Evolutionary conservation across 2,329 filamentous ascomycete genomes (phyloP).

Genomic region (Mycogone perniciosa): DNA sequence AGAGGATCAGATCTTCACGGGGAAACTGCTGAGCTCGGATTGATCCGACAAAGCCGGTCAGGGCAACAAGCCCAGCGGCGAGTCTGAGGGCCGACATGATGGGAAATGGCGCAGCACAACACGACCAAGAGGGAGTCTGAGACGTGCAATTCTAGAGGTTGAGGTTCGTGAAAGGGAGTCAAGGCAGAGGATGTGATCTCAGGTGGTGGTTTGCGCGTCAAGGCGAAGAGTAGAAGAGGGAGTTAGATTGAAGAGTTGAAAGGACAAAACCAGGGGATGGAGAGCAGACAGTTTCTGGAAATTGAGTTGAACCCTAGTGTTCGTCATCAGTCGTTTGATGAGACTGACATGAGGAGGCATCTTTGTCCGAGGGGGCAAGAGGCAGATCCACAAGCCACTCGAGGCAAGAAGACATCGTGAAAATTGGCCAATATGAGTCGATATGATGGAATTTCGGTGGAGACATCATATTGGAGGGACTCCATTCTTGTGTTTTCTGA

Average conservation of each 20-base stretch:
- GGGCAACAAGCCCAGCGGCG: conserved; percentile 14
- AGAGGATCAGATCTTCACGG: conserved; percentile 34
- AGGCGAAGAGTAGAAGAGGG: not conserved
- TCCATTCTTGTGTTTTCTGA: too few relatives aligned
- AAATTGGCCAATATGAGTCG: too few relatives aligned
- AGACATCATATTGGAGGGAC: too few relatives aligned
- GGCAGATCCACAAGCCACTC: not conserved
- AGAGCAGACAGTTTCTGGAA: not conserved
- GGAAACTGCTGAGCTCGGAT: conserved; percentile 21
- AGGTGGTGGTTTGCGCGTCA: not conserved
- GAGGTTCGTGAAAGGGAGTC: not conserved
- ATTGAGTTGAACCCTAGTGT: conserved; percentile 1
- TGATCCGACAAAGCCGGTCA: conserved; percentile 19
- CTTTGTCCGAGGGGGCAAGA: not conserved
- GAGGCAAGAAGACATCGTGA: not conserved
- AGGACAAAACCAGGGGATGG: not conserved
- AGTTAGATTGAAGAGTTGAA: not conserved
- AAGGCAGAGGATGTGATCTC: not conserved
- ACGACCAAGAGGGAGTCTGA: too few relatives aligned
- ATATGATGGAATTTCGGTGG: too few relatives aligned
- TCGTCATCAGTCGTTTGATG: not conserved
- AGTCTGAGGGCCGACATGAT: conserved; percentile 23
- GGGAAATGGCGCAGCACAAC: not conserved
- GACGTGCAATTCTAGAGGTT: not conserved
- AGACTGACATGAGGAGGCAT: not conserved